A percentile compares a stretch with the other conserved stretches of the same genome.
These are phyloP conservation scores for Leccinum subrobustum DNA, from an alignment of 1,284 basidiomycete species.

Conservation along the genomic window DNA sequence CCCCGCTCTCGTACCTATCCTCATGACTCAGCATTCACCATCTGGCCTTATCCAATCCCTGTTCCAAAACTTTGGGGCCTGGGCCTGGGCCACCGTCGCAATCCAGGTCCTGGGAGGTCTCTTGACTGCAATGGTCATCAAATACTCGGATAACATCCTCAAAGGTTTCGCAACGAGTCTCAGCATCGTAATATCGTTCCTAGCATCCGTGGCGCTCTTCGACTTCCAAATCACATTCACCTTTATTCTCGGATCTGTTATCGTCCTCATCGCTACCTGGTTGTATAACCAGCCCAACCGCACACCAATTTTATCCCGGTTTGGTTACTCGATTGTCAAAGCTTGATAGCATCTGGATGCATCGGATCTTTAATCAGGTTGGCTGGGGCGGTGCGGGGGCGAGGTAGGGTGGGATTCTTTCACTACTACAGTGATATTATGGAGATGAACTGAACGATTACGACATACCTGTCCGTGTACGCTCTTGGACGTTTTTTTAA, in stretches of 20 bases:
- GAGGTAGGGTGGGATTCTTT: not conserved
- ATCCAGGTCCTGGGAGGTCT: slow-evolving; percentile 91
- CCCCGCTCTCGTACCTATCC: slow-evolving; percentile 84
- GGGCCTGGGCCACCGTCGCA: slow-evolving; percentile 89
- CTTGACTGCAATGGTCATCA: slow-evolving; percentile 86
- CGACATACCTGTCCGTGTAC: slow-evolving; percentile 21
- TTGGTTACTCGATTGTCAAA: slow-evolving; percentile 32
- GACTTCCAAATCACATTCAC: slow-evolving; percentile 82
- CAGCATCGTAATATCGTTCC: slow-evolving; percentile 91
- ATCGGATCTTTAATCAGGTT: not conserved
- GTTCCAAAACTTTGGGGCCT: slow-evolving; percentile 79
- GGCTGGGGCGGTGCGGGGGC: not conserved
- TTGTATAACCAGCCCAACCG: slow-evolving; percentile 77
- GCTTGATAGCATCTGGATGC: slow-evolving; percentile 16
- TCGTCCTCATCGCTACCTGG: slow-evolving; percentile 88
- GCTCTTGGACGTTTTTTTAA: slow-evolving; percentile 22
- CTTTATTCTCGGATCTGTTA: slow-evolving; percentile 78
- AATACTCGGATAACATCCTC: slow-evolving; percentile 86
- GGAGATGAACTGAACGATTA: slow-evolving; percentile 19
- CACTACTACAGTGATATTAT: slow-evolving; percentile 8
- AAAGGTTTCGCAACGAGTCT: slow-evolving; percentile 95
- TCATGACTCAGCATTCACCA: slow-evolving; percentile 52
- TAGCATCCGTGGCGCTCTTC: slow-evolving; percentile 87
- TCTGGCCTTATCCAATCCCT: slow-evolving; percentile 43
- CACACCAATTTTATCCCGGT: slow-evolving; percentile 26